Evolutionary conservation across 2,329 filamentous ascomycete species (phyloP).

Genomic region (Dactylellina haptotyla): DNA sequence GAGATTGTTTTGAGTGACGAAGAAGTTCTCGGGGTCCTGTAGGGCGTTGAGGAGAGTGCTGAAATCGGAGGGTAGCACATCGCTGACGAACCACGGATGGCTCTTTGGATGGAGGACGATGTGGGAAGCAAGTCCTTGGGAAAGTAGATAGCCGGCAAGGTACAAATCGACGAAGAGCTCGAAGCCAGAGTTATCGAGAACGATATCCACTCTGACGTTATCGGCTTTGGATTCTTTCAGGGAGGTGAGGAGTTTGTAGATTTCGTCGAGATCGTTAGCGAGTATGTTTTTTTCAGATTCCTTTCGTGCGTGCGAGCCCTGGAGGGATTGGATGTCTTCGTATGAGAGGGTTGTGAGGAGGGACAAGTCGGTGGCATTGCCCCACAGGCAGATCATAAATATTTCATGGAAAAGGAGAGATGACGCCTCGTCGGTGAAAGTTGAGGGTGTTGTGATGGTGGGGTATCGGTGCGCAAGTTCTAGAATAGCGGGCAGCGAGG

Average conservation of each 20-base stretch:
- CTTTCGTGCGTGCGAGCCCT: conserved; percentile 87
- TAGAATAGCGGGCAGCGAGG: conserved; percentile 84
- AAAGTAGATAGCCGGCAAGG: conserved; percentile 87
- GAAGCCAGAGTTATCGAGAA: conserved; percentile 96
- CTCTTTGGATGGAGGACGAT: conserved; percentile 92
- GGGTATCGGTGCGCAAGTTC: conserved; percentile 83
- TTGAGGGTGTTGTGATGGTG: conserved; percentile 66
- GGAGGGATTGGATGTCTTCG: conserved; percentile 95
- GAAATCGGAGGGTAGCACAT: conserved; percentile 89
- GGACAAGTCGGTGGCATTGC: conserved; percentile 93
- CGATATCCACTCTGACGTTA: conserved; percentile 87
- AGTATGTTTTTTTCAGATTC: conserved; percentile 90
- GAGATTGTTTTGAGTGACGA: conserved; percentile 76
- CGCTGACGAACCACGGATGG: conserved; percentile 98
- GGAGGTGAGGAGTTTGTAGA: conserved; percentile 75
- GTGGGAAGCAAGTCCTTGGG: conserved; percentile 82
- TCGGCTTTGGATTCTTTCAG: conserved; percentile 74
- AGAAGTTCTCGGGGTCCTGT: conserved; percentile 80
- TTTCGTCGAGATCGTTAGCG: conserved; percentile 80
- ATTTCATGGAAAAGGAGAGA: conserved; percentile 86
- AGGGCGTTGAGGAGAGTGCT: conserved; percentile 81
- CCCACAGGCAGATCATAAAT: conserved; percentile 97
- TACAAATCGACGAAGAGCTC: conserved; percentile 96
- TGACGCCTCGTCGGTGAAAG: conserved; percentile 70
- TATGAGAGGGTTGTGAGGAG: conserved; percentile 89